These are phyloP conservation scores for Penicillium rolfsii DNA, from an alignment of 2,329 filamentous ascomycete species.

Conservation along the genomic window DNA sequence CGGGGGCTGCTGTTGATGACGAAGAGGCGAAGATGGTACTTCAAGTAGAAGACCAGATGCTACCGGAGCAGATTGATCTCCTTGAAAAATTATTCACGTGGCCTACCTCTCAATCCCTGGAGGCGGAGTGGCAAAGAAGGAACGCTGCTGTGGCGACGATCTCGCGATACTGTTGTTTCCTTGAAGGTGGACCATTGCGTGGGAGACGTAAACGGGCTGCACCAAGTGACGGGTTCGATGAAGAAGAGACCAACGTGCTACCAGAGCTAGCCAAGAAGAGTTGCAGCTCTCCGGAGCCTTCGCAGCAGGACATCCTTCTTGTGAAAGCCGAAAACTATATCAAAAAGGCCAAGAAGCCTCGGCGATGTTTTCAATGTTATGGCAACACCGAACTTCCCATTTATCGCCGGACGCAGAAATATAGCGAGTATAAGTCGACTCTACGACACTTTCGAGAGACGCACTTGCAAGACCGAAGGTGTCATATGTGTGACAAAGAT, in stretches of 20 bases:
- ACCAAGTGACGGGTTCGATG: neutral
- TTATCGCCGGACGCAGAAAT: conserved; percentile 19
- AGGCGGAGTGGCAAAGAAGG: no score
- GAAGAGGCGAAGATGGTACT: no score
- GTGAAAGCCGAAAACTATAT: conserved; percentile 18
- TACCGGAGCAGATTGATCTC: no score
- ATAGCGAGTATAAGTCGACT: conserved; percentile 23
- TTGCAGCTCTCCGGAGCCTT: conserved; percentile 5
- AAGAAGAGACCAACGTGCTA: neutral
- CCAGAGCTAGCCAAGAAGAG: neutral
- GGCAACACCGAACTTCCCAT: conserved; percentile 10
- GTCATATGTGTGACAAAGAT: conserved; percentile 18
- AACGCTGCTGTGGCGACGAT: no score
- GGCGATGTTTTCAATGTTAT: conserved; percentile 22
- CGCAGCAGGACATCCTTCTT: conserved; percentile 11
- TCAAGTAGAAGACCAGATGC: no score
- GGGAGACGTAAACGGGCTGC: neutral
- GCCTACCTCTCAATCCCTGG: no score
- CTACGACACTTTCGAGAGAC: conserved; percentile 21
- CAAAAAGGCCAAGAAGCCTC: conserved; percentile 19
- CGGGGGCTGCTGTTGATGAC: no score
- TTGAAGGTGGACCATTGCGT: neutral
- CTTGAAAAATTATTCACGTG: no score
- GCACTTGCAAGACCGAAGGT: conserved; percentile 23
- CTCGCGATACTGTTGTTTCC: no score